These are phyloP conservation scores for Melanomma pulvis-pyrius DNA, from an alignment of 495 filamentous ascomycete species.

Conservation along the genomic window DNA sequence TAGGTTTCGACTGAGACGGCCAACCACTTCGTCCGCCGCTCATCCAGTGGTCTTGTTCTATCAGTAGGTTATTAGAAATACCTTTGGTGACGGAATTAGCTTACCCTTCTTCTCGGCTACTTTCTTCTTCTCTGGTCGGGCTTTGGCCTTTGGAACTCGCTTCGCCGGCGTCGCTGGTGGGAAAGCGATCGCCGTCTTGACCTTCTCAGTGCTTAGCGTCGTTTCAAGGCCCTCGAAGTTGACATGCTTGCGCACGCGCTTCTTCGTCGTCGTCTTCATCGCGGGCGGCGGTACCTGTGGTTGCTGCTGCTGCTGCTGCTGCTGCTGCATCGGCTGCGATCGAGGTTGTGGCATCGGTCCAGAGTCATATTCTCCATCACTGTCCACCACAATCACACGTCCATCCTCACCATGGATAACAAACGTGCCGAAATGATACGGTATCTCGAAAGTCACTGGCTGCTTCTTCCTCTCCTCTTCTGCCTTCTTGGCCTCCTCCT, in stretches of 20 bases:
- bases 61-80: background rate
- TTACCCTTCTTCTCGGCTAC: background rate
- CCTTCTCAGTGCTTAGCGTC: background rate
- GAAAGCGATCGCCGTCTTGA: background rate
- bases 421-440: background rate
- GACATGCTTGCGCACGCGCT: background rate
- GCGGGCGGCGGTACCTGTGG: no score
- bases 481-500: background rate
- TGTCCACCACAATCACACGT: conserved; percentile 9
- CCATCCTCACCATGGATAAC: conserved; percentile 13
- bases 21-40: background rate
- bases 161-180: background rate
- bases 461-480: background rate
- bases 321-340: background rate
- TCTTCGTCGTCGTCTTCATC: background rate
- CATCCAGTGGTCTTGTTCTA: background rate
- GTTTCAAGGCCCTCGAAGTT: background rate
- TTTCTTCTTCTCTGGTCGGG: background rate
- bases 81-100: background rate
- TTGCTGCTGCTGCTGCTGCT: no score
- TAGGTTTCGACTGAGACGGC: background rate
- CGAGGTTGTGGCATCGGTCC: background rate
- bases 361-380: background rate
- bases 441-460: background rate
- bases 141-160: background rate